Evolutionary conservation across 306 rosid genomes (phyloP).

Genomic region (Vicia villosa): DNA sequence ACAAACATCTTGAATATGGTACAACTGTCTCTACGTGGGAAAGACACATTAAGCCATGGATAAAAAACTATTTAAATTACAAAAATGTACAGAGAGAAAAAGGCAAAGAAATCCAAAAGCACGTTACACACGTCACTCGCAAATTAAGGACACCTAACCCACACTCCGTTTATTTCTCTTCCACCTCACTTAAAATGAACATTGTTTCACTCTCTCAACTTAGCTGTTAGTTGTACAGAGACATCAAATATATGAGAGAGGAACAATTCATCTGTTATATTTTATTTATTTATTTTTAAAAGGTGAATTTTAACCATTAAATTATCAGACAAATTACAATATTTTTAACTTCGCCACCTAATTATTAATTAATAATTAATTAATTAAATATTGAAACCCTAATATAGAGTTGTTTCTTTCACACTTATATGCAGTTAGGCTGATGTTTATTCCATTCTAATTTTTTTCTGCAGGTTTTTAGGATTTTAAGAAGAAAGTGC

Average conservation of each 20-base stretch:
- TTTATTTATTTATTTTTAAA: no score
- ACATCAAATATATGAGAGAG: no score
- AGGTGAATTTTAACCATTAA: no score
- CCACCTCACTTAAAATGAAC: no score
- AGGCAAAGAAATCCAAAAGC: background rate
- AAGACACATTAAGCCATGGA: background rate
- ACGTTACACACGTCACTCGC: background rate
- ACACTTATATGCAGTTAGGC: background rate
- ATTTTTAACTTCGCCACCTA: no score
- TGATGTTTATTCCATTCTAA: background rate
- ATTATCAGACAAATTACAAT: no score
- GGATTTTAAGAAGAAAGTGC: background rate
- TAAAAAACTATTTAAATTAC: no score
- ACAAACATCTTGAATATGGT: conserved; percentile 28
- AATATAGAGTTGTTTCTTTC: background rate
- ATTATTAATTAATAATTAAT: background rate
- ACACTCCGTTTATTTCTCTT: background rate
- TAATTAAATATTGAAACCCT: background rate
- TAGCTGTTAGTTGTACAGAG: no score
- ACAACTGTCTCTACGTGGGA: conserved; percentile 22
- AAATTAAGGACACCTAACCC: background rate
- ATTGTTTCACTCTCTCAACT: no score
- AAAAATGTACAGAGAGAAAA: background rate
- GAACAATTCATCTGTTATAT: no score
- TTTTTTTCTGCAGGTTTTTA: background rate